These are phyloP conservation scores for Sphaerostilbella broomeana DNA, from an alignment of 2,329 filamentous ascomycete genomes.

Conservation along the genomic window DNA sequence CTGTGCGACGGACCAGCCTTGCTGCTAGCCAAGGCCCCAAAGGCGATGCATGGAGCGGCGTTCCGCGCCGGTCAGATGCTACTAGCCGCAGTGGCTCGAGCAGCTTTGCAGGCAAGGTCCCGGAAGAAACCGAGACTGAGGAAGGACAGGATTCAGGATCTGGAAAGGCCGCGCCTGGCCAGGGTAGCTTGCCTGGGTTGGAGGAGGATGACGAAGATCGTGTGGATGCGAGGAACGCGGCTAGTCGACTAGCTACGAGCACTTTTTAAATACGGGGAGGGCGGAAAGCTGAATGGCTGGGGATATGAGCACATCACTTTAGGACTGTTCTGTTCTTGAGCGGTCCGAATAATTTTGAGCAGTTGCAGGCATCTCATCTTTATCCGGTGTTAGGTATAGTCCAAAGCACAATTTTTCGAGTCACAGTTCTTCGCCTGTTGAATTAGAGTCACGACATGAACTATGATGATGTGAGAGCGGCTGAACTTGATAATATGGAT, in stretches of 20 bases:
- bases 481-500: no score
- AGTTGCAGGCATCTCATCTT: no score
- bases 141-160: constrained; percentile 33
- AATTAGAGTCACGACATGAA: no score
- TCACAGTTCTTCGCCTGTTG: no score
- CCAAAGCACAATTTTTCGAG: no score
- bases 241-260: constrained; percentile 85
- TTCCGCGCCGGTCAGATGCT: constrained; percentile 75
- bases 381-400: no score
- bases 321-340: no score
- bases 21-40: constrained; percentile 90
- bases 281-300: no score
- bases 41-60: constrained; percentile 97
- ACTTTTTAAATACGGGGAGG: no score
- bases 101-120: constrained; percentile 57
- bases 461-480: no score
- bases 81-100: constrained; percentile 70
- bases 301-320: no score
- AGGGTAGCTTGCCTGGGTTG: constrained; percentile 42
- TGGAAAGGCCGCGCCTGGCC: constrained; percentile 31
- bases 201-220: constrained; percentile 90
- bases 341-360: no score
- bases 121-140: constrained; percentile 53
- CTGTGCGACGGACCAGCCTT: constrained; percentile 64
- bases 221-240: constrained; percentile 91